Evolutionary conservation across 1,284 basidiomycete genomes (phyloP).

Genomic region (Schizophyllum amplum): DNA sequence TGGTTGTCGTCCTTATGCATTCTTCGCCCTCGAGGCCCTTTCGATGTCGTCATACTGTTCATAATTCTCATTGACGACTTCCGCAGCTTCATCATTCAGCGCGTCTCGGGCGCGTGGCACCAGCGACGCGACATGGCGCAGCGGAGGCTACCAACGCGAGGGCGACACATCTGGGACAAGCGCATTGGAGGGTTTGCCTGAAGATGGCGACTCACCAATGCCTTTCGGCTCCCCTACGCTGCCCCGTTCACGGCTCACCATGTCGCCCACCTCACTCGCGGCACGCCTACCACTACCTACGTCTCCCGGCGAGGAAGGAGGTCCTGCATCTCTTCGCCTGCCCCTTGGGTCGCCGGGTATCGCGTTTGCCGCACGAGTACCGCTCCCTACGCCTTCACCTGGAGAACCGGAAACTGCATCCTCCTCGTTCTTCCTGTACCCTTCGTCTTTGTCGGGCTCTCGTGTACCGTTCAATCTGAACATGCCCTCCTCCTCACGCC

Average conservation of each 20-base stretch:
- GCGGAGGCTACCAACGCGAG: background rate
- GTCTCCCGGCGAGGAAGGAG: background rate
- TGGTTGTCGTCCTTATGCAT: background rate
- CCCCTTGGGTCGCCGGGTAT: background rate
- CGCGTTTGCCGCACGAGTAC: background rate
- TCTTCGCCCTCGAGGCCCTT: background rate
- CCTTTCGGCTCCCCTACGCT: background rate
- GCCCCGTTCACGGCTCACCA: background rate
- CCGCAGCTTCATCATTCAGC: background rate
- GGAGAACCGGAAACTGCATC: background rate
- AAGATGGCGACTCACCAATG: background rate
- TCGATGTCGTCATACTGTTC: background rate
- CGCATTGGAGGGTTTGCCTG: background rate
- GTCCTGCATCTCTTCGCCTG: too few species aligned
- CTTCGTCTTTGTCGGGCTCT: background rate
- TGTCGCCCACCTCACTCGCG: background rate
- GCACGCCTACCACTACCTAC: background rate
- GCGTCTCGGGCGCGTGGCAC: background rate
- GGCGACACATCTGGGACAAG: background rate
- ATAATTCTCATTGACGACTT: background rate
- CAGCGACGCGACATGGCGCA: background rate
- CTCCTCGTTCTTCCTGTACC: background rate
- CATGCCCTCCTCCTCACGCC: background rate
- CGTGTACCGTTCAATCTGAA: background rate
- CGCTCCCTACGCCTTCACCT: background rate